Percentiles rank a stretch among this genome's conserved stretches.
phyloP scores from a whole-genome alignment of 345 rosid species.

The Sisymbrium irio region DNA sequence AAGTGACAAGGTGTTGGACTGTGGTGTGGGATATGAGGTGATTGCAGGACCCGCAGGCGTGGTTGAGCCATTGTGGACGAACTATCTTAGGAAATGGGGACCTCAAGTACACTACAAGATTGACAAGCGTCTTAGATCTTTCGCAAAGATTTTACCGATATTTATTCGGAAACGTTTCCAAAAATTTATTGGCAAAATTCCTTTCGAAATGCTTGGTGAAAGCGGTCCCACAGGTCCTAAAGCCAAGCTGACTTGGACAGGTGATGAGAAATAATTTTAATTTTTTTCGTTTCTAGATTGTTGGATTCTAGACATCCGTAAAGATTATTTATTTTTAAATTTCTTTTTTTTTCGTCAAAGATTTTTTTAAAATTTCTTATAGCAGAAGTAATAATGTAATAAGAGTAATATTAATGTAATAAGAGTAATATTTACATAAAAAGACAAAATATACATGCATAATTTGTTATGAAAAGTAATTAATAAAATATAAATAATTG shows the following conservation, averaged over 20 bases:
- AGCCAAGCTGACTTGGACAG: conserved; percentile 49
- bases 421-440: too few relatives aligned
- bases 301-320: background rate
- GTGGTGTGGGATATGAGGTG: conserved; percentile 42
- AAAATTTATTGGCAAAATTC: conserved; percentile 43
- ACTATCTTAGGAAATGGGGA: conserved; percentile 69
- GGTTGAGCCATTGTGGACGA: conserved; percentile 53
- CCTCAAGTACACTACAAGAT: conserved; percentile 48
- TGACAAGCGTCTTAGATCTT: conserved; percentile 32
- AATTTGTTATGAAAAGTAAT: background rate
- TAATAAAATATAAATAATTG: background rate
- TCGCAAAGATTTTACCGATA: conserved; percentile 45
- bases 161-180: conserved; percentile 41
- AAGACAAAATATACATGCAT: background rate
- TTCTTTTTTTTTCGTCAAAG: background rate
- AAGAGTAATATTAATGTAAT: too few relatives aligned
- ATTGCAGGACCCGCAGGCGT: conserved; percentile 31
- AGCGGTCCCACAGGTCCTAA: conserved; percentile 82
- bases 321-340: too few relatives aligned
- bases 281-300: background rate
- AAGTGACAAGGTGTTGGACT: conserved; percentile 48
- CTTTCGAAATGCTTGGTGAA: conserved; percentile 52
- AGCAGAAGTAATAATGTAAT: background rate
- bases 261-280: conserved; percentile 44
- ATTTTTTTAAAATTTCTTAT: background rate